A percentile compares a stretch with the other conserved stretches of the same genome.
phyloP scores from a whole-genome alignment of 805 yeast genomes.

The Metschnikowia henanensis region DNA sequence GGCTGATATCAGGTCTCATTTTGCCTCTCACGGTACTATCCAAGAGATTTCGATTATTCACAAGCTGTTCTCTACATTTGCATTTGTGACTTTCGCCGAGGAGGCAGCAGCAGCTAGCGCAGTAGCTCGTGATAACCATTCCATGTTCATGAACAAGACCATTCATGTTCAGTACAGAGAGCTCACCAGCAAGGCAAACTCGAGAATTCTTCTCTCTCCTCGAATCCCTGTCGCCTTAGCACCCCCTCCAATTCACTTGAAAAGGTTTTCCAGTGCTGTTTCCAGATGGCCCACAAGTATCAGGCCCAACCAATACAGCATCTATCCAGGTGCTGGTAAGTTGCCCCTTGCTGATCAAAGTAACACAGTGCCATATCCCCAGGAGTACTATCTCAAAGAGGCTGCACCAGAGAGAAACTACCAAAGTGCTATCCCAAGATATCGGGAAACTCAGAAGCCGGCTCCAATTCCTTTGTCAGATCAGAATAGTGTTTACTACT shows the following conservation, averaged over 20 bases:
- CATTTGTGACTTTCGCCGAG: slow-evolving; percentile 64
- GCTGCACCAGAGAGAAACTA: slow-evolving; percentile 9
- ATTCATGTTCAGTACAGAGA: slow-evolving; percentile 87
- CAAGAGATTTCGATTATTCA: slow-evolving; percentile 55
- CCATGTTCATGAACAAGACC: slow-evolving; percentile 68
- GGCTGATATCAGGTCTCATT: slow-evolving; percentile 56
- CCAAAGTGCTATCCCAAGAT: slow-evolving; percentile 7
- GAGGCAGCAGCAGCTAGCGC: slow-evolving; percentile 84
- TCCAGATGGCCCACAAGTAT: slow-evolving; percentile 11
- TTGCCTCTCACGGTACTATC: slow-evolving; percentile 67
- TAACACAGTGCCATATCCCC: slow-evolving; percentile 10
- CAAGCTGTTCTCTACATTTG: slow-evolving; percentile 55
- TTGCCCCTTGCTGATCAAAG: slow-evolving; percentile 10
- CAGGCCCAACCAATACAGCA: slow-evolving; percentile 12
- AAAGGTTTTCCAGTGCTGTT: slow-evolving; percentile 12
- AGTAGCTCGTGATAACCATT: slow-evolving; percentile 81
- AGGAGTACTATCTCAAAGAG: slow-evolving; percentile 12
- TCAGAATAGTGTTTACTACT: slow-evolving; percentile 14
- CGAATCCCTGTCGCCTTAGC: slow-evolving; percentile 48
- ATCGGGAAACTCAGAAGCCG: slow-evolving; percentile 9
- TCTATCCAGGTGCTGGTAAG: slow-evolving; percentile 36
- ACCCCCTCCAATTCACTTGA: slow-evolving; percentile 76
- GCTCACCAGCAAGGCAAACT: slow-evolving; percentile 24
- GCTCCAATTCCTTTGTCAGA: slow-evolving; percentile 8
- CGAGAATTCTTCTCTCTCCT: slow-evolving; percentile 29